phyloP scores from a whole-genome alignment of 352 stramenopile genomes.

The Globisporangium solare region DNA sequence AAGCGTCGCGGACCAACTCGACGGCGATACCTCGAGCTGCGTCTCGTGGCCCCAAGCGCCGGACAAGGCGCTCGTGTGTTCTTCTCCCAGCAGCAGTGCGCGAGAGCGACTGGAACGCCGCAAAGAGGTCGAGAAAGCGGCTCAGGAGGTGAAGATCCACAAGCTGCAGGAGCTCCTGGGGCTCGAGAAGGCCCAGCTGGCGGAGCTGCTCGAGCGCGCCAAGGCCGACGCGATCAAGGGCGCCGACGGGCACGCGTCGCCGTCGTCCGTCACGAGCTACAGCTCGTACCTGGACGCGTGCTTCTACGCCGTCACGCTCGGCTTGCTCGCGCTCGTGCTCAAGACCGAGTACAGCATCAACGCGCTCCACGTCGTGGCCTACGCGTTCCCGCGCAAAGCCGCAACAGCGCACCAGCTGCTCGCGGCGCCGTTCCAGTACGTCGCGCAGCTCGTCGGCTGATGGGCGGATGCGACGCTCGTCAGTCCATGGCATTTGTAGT shows the following conservation, averaged over 20 bases:
- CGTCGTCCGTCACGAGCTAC: conserved; percentile 22
- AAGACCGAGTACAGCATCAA: conserved; percentile 57
- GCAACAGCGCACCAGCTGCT: conserved; percentile 31
- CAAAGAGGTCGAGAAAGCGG: conserved; percentile 28
- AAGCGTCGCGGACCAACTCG: neutral
- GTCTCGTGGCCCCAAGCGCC: neutral
- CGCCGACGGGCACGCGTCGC: neutral
- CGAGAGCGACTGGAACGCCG: neutral
- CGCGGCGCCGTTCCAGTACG: conserved; percentile 11
- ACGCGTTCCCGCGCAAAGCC: conserved; percentile 47
- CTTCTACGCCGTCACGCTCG: conserved; percentile 35
- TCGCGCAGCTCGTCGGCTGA: conserved; percentile 4
- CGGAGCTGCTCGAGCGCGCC: conserved; percentile 31
- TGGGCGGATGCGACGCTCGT: too few species aligned
- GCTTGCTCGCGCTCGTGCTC: conserved; percentile 37
- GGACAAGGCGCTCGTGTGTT: neutral
- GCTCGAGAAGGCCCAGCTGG: conserved; percentile 37
- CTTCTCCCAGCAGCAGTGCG: neutral
- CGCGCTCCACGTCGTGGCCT: conserved; percentile 26
- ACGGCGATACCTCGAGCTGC: neutral
- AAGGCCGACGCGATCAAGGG: conserved; percentile 29
- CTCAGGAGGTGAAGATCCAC: conserved; percentile 35
- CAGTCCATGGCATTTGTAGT: too few species aligned
- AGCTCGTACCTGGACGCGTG: conserved; percentile 33
- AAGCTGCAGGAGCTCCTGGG: conserved; percentile 57